Base-by-base conservation (phyloP, 768 basidiomycete species). In the Suillus americanus region DNA sequence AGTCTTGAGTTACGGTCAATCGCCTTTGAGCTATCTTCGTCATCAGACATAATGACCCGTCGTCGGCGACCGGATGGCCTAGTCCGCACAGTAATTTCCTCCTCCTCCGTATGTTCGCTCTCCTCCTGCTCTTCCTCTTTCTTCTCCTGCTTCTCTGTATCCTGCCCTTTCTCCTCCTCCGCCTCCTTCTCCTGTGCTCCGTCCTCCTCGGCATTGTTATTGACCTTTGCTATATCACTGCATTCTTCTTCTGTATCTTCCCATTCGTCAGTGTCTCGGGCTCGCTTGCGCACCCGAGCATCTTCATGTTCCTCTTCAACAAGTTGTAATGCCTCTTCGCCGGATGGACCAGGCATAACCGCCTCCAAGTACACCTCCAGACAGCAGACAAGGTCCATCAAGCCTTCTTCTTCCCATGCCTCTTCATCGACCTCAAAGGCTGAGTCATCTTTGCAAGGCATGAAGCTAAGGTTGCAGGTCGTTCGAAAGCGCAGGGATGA, bases 401-500 rank as follows among this genome's bases (percentile, higher is more conserved):
- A 25, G 9, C 38, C 38, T 9, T 57, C 56, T 57, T 57, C 37
- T 28, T 57, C 56, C 56, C 56, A 57, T 25, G 56, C 56, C 8
- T 57, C 37, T 40, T 28, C 23, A 57, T 57, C 56, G 9, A 57
- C 56, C 38, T 57, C 56, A 40, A 40, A 57, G 16, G 25, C 38
- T 3, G 38, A 40, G 25, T 38, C 23, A 1, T 16, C 25, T 16
- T 57, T 4, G 16, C 16, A 25, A 25, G 16, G 35, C 5, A 23
- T 6, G 2, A 9, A 25, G 56, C 56, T 25, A 57, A 57, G 56
- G 38, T 57, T 57, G 56, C 56, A 57, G 14, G 38, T 38, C 37
- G 56, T 57, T 57, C 37, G 38, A 38, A 57, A 57, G 23, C 16
- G 23, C 37, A 57, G 23, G 8, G 56, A 57, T 40, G 56, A 57